phyloP scores from a whole-genome alignment of 2,329 filamentous ascomycete species.

The Aspergillus pseudoglaucus region DNA sequence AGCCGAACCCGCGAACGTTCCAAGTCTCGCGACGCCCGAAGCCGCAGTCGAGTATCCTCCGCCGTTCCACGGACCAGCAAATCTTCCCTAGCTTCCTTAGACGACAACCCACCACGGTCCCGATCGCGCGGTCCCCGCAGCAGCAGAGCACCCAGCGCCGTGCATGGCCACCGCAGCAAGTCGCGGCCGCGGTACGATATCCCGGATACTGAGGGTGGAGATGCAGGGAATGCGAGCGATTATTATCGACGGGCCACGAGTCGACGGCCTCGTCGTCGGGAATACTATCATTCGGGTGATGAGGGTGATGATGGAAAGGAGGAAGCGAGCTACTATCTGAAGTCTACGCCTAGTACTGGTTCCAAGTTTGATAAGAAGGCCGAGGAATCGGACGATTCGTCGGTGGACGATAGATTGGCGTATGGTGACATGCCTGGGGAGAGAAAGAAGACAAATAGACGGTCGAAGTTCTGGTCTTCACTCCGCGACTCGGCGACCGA shows the following conservation, averaged over 20 bases:
- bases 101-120: conserved; percentile 3
- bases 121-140: conserved; percentile 8
- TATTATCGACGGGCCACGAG: not conserved
- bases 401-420: conserved; percentile 30
- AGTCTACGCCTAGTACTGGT: not conserved
- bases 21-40: conserved; percentile 35
- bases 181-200: conserved; percentile 11
- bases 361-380: not conserved
- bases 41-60: conserved; percentile 19
- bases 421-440: conserved; percentile 27
- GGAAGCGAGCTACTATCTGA: not conserved
- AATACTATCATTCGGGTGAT: not conserved
- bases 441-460: not conserved
- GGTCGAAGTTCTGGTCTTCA: not conserved
- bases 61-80: no score
- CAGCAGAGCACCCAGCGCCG: not conserved
- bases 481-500: not conserved
- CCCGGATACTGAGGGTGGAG: not conserved
- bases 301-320: not conserved
- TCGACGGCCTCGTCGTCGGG: not conserved
- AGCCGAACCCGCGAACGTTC: conserved; percentile 37
- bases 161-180: not conserved
- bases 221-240: not conserved
- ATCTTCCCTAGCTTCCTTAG: no score
- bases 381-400: conserved; percentile 14